These are phyloP conservation scores for Globisporangium nodosum DNA, from an alignment of 352 stramenopile genomes.

Conservation along the genomic window DNA sequence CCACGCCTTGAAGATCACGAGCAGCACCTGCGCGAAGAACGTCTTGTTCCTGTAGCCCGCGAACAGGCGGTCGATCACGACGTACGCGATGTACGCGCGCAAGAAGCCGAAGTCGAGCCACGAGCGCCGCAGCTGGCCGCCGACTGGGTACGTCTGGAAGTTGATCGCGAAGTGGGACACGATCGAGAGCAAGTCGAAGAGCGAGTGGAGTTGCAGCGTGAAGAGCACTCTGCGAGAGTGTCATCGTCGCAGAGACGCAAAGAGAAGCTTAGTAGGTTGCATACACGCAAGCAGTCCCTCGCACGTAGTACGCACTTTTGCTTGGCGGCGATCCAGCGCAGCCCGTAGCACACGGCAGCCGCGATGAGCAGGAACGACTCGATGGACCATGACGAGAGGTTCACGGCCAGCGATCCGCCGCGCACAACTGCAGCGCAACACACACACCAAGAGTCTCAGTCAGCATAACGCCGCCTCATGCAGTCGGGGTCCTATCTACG, in stretches of 20 bases:
- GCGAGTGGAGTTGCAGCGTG: conserved; percentile 54
- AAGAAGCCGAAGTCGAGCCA: conserved; percentile 87
- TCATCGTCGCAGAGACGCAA: background rate
- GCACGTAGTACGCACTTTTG: conserved; percentile 53
- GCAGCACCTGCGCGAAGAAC: conserved; percentile 68
- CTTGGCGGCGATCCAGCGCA: conserved; percentile 75
- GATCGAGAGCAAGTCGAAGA: conserved; percentile 80
- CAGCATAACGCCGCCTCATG: background rate
- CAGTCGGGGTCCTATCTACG: background rate
- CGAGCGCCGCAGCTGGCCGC: conserved; percentile 48
- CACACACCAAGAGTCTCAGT: background rate
- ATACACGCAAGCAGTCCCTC: background rate
- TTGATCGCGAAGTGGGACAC: conserved; percentile 80
- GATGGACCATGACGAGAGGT: conserved; percentile 76
- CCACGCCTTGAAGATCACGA: conserved; percentile 71
- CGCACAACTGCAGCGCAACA: conserved; percentile 45
- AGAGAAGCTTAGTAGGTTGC: background rate
- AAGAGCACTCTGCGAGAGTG: conserved; percentile 37
- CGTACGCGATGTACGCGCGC: conserved; percentile 79
- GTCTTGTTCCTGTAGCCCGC: conserved; percentile 70
- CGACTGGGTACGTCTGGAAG: conserved; percentile 58
- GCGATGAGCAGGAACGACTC: conserved; percentile 73
- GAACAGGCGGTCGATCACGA: conserved; percentile 74
- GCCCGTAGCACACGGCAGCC: conserved; percentile 59
- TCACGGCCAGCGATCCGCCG: conserved; percentile 58